Evolutionary conservation across 768 basidiomycete genomes (phyloP), one percentile per base, ranked within the genome.

Genomic region (Suillus spraguei): DNA sequence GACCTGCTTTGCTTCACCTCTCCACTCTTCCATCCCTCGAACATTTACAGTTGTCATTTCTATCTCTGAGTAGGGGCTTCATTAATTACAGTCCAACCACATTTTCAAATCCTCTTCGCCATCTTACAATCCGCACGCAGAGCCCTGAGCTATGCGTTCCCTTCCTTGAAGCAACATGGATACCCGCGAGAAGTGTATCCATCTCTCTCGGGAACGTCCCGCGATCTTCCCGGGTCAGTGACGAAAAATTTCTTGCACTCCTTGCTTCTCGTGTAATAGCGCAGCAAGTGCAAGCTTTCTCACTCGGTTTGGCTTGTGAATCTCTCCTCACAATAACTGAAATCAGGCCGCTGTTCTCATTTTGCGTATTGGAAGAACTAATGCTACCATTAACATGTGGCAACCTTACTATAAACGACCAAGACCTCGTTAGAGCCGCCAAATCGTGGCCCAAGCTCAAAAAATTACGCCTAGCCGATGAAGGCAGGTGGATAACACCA

Each of bases 181-280:
- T 33, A n/a, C 5, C 32, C 6, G 52, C 32, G 32, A 33, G 52
- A 33, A 33, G 32, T 6, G 5, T 33, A 33, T n/a, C 2, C 32
- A 33, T 52, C 5, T 32, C 17, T 52, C 50, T 52, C 28, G 50
- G 50, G 2, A 33, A 33, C 52, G 3, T 33, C 11, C 52, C 32
- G 20, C 33, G 32, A 33, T 53, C 52, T 53, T 53, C 11, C 28
- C 28, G 2, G 28, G 28, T 28, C 52, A 53, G 20, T 33, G n/a
- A 33, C 82, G 35, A 64, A 66, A 5, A 55, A 60, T 33, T 53
- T n/a, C 32, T 53, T 33, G 33, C 11, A 20, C 52, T 53, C 32
- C 52, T 53, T 20, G 52, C 20, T 20, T 53, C 52, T 20, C 20
- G 32, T 53, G 52, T 33, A 53, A 33, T 20, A n/a, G 20, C 32